Base-by-base conservation (phyloP, 768 basidiomycete species). In the Lepiota brunneoincarnata region DNA sequence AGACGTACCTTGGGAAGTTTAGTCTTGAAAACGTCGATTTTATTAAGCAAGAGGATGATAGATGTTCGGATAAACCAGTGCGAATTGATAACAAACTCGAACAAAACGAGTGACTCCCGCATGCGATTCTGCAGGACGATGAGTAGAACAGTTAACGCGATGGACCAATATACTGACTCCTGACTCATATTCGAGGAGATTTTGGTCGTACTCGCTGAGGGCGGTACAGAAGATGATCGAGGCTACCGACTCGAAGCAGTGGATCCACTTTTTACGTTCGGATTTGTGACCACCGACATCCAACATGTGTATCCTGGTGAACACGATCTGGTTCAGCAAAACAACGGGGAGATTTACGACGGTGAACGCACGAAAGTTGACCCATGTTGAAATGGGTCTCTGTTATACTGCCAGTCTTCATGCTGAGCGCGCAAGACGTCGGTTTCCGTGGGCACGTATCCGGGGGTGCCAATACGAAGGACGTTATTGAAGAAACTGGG, bases 51-150 rank as follows among this genome's bases (percentile, higher is more conserved):
- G 48, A 95, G 72, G 65, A 95, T 94, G 63, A 95, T 93, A 1
- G 89, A 91, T 4, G 93, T 93, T 61, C 91, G 84, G 49, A 91
- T 84, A 70, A 94, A 93, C 91, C 90, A 95, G 58, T 93, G 80
- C 34, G 91, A 93, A 64, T 96, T 96, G 73, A 91, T 90, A 67
- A 94, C 91, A 24, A 86, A 89, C 65, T 94, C 92, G 68, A 94
- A 95, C 24, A 97, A 83, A 0, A 91, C 86, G 44, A 96, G 72
- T 1, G 91, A 89, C 69, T 97, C 94, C 60, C 87, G 83, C 91
- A 98, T 94, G 47, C 93, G 92, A 71, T 95, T 96, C 87, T 91
- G 48, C 15, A 26, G 31, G 21, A n/a, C n/a, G 35, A 15, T 46
- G 10, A 23, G 23, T 26, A 6, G 6, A 17, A 37, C n/a, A 10